phyloP scores from a whole-genome alignment of 1,284 basidiomycete genomes.

The Polyporus tsugae region DNA sequence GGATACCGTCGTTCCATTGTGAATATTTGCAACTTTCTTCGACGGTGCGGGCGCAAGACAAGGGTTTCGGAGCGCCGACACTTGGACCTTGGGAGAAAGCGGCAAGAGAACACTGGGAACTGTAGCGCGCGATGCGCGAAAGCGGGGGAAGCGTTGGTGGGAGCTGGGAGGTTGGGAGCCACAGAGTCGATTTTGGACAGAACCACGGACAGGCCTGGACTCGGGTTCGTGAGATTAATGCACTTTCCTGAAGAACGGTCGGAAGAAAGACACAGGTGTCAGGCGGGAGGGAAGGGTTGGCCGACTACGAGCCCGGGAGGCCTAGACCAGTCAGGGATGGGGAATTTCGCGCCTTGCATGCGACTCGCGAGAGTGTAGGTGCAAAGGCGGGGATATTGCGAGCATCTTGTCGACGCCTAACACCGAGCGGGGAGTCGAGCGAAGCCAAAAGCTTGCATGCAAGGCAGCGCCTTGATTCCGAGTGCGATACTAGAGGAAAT shows the following conservation, averaged over 20 bases:
- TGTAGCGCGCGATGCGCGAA: background rate
- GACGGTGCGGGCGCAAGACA: background rate
- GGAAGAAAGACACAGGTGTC: background rate
- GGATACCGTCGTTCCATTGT: background rate
- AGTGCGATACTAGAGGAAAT: background rate
- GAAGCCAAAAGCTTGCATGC: slow-evolving; percentile 4
- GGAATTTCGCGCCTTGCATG: background rate
- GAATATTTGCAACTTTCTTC: slow-evolving; percentile 1
- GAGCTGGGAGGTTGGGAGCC: slow-evolving; percentile 6
- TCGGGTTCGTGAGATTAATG: background rate
- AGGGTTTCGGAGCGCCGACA: background rate
- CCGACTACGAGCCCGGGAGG: background rate
- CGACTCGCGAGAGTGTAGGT: background rate
- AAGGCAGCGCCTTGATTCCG: background rate
- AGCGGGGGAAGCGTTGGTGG: background rate
- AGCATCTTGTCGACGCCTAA: slow-evolving; percentile 4
- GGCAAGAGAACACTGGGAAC: slow-evolving; percentile 1
- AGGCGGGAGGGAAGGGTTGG: background rate
- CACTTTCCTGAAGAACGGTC: background rate
- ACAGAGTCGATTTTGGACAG: background rate
- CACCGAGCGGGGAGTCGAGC: background rate
- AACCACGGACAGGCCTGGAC: background rate
- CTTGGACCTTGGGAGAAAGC: background rate
- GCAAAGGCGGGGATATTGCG: slow-evolving; percentile 5
- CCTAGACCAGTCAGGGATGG: background rate